A percentile compares a stretch with the other conserved stretches of the same genome.
Conservation (phyloP, 2,329 filamentous ascomycete species). For the Didymella lethalis region DNA sequence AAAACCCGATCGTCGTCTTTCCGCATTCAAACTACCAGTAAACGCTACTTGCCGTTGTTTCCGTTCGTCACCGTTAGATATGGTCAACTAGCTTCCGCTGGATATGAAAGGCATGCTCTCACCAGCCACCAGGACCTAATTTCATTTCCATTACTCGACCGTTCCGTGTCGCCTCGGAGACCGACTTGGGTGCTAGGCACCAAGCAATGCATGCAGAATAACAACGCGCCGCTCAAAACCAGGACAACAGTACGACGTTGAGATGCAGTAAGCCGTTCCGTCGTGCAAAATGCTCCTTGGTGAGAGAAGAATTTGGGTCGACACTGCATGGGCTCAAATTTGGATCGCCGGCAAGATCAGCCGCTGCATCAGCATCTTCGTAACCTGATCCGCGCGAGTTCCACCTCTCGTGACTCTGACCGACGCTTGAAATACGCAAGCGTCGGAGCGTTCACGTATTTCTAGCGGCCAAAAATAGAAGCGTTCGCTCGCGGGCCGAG, state of each 20-base stretch:
- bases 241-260: conserved; percentile 15
- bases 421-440: conserved; percentile 19
- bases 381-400: conserved; percentile 16
- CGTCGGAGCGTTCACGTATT: conserved; percentile 26
- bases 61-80: conserved; percentile 13
- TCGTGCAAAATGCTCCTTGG: conserved; percentile 2
- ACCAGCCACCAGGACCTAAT: conserved; percentile 12
- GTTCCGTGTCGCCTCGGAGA: conserved; percentile 17
- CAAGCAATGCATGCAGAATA: conserved; percentile 11
- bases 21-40: neutral
- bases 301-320: neutral
- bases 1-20: neutral
- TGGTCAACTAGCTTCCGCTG: conserved; percentile 7
- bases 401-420: conserved; percentile 23
- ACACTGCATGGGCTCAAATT: conserved; percentile 13
- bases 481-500: conserved; percentile 4
- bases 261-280: conserved; percentile 9
- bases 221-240: conserved; percentile 13
- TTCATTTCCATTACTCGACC: conserved; percentile 2
- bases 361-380: conserved; percentile 19
- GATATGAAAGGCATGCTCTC: conserved; percentile 3
- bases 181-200: conserved; percentile 1
- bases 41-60: conserved; percentile 12
- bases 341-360: conserved; percentile 17
- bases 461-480: conserved; percentile 8